phyloP scores from a whole-genome alignment of 805 yeast species.

The Metschnikowia orientalis region DNA sequence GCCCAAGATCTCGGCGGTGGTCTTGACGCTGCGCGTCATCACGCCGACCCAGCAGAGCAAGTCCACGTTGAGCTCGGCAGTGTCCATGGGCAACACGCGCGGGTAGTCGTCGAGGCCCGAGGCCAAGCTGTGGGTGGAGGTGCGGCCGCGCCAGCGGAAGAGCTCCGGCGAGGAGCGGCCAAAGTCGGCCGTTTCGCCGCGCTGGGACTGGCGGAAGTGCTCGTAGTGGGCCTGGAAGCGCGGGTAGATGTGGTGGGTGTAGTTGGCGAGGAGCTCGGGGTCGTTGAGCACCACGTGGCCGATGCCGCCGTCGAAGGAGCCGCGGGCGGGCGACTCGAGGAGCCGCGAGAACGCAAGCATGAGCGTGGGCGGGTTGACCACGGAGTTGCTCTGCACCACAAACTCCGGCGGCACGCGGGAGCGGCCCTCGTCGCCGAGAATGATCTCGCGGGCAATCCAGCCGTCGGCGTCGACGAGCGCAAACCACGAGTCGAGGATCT shows the following conservation, averaged over 20 bases:
- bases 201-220: slow-evolving; percentile 80
- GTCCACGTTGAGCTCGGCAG: slow-evolving; percentile 89
- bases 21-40: slow-evolving; percentile 78
- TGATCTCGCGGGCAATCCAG: slow-evolving; percentile 96
- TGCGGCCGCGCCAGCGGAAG: slow-evolving; percentile 92
- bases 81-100: slow-evolving; percentile 72
- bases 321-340: slow-evolving; percentile 28
- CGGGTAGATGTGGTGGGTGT: slow-evolving; percentile 69
- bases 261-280: slow-evolving; percentile 55
- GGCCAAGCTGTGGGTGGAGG: slow-evolving; percentile 78
- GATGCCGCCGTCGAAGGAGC: slow-evolving; percentile 22
- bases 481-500: slow-evolving; percentile 86
- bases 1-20: slow-evolving; percentile 62
- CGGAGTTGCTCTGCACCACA: slow-evolving; percentile 78
- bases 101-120: slow-evolving; percentile 97
- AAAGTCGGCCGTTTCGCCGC: slow-evolving; percentile 68
- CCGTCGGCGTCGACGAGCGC: slow-evolving; percentile 81
- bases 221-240: slow-evolving; percentile 70
- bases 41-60: slow-evolving; percentile 89
- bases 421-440: slow-evolving; percentile 87
- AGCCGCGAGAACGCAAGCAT: slow-evolving; percentile 65
- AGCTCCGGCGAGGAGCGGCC: slow-evolving; percentile 59
- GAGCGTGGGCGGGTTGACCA: slow-evolving; percentile 94
- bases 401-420: slow-evolving; percentile 81
- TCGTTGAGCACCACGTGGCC: slow-evolving; percentile 52